Conservation (phyloP, 2,329 filamentous ascomycete genomes). For the Aspergillus alliaceus region DNA sequence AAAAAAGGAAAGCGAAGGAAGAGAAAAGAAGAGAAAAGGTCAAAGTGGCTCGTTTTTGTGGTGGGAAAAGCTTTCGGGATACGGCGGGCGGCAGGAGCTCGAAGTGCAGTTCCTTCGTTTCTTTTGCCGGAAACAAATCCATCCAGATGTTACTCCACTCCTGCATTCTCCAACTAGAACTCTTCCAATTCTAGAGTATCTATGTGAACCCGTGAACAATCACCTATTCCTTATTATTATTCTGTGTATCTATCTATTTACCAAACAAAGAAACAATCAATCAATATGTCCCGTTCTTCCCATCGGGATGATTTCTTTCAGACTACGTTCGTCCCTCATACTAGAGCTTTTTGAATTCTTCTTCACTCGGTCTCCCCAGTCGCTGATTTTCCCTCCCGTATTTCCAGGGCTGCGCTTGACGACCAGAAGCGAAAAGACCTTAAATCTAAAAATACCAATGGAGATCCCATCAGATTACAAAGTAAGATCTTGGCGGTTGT, state of each 20-base stretch:
- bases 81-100: conserved; percentile 34
- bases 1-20: conserved; percentile 21
- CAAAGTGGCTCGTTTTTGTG: conserved; percentile 28
- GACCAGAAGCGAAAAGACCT: conserved; percentile 64
- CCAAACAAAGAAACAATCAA: too few species aligned
- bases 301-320: conserved; percentile 87
- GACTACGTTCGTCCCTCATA: conserved; percentile 66
- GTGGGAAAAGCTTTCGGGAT: conserved; percentile 27
- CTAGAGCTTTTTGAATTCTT: not conserved
- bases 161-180: not conserved
- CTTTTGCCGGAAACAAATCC: conserved; percentile 1
- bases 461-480: conserved; percentile 74
- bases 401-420: conserved; percentile 47
- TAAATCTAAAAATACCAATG: conserved; percentile 78
- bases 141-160: not conserved
- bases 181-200: too few species aligned
- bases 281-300: conserved; percentile 63
- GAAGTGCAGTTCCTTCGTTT: conserved; percentile 27
- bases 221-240: too few species aligned
- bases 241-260: too few species aligned
- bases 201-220: too few species aligned
- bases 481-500: conserved; percentile 82
- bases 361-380: not conserved
- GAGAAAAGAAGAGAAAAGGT: conserved; percentile 21
- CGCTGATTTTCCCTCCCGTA: conserved; percentile 11